Conservation (phyloP, 257 asterid species). For the Petunia axillaris region DNA sequence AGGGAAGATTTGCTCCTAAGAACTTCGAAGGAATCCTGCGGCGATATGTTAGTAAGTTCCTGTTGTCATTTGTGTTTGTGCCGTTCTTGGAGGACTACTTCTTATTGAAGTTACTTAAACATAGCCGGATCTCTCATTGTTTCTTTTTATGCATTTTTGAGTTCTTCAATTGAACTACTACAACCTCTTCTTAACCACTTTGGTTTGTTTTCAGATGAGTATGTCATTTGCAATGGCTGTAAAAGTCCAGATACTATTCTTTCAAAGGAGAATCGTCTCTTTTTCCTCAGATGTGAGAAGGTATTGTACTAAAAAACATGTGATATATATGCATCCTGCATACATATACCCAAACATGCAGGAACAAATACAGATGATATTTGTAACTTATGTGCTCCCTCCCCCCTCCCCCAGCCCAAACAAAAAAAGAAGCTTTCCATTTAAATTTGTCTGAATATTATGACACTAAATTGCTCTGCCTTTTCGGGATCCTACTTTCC, state of each 20-base stretch:
- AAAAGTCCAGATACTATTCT: slow-evolving; percentile 94
- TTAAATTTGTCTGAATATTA: no score
- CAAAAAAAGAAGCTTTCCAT: no score
- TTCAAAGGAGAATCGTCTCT: slow-evolving; percentile 87
- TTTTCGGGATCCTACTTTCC: no score
- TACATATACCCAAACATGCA: no score
- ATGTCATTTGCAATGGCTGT: slow-evolving; percentile 96
- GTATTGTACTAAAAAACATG: slow-evolving; percentile 31
- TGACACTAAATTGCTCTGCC: no score
- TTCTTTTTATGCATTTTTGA: not conserved
- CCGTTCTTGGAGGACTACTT: no score
- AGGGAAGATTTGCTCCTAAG: slow-evolving; percentile 97
- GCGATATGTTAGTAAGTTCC: slow-evolving; percentile 80
- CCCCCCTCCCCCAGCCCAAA: no score
- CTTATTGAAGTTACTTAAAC: no score
- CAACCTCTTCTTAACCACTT: not conserved
- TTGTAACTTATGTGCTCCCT: no score
- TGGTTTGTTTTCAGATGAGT: slow-evolving; percentile 64
- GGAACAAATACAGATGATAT: no score
- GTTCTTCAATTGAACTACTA: not conserved
- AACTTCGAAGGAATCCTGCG: slow-evolving; percentile 92
- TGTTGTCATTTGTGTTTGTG: not conserved
- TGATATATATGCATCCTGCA: no score
- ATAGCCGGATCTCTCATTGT: not conserved
- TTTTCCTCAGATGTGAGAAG: slow-evolving; percentile 96